phyloP scores from a whole-genome alignment of 345 rosid species.

The Physaria fendleri region DNA sequence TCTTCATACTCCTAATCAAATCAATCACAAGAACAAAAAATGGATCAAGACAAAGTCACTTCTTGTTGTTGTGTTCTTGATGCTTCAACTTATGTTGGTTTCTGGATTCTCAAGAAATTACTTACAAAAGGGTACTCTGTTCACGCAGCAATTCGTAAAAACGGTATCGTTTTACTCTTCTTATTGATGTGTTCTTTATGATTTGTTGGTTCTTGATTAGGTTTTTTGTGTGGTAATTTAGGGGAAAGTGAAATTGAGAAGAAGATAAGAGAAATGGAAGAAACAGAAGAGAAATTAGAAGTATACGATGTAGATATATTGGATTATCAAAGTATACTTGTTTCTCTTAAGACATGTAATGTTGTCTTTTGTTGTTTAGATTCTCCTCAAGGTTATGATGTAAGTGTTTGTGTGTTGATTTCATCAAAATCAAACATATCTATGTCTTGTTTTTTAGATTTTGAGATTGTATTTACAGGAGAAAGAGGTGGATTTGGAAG shows the following conservation, averaged over 20 bases:
- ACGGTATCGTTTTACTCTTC: constrained; percentile 29
- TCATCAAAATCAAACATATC: background rate
- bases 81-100: constrained; percentile 82
- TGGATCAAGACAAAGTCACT: constrained; percentile 38
- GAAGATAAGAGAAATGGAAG: constrained; percentile 59
- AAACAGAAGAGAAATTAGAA: constrained; percentile 43
- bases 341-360: constrained; percentile 60
- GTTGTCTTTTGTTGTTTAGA: constrained; percentile 77
- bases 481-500: constrained; percentile 55
- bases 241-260: constrained; percentile 57
- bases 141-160: constrained; percentile 65
- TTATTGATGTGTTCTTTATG: no score
- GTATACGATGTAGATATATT: constrained; percentile 56
- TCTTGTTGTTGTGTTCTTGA: constrained; percentile 69
- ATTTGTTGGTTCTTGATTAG: constrained; percentile 1
- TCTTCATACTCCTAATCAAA: constrained; percentile 4
- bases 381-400: constrained; percentile 59
- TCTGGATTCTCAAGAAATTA: constrained; percentile 75
- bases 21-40: background rate
- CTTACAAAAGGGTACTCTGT: constrained; percentile 68
- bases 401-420: no score
- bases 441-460: background rate
- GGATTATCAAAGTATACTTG: constrained; percentile 74
- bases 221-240: constrained; percentile 3
- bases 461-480: constrained; percentile 35